These are phyloP conservation scores for Cyanidium caldarium DNA, from an alignment of 23 red algal species.

Conservation along the genomic window DNA sequence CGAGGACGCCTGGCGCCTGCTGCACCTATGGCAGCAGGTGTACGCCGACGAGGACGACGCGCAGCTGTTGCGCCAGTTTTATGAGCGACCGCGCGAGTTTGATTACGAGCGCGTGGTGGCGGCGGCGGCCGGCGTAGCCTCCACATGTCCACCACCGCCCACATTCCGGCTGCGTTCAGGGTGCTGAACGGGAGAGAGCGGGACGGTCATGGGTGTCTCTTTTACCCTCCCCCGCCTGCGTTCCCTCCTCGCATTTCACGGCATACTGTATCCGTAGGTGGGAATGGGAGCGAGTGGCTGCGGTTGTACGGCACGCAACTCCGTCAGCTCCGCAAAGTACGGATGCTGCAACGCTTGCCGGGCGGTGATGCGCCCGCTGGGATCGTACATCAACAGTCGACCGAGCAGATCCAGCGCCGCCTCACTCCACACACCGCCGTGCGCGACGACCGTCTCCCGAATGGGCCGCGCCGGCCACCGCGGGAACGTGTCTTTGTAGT, in stretches of 20 bases:
- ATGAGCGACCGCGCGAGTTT: neutral
- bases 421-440: conserved; percentile 20
- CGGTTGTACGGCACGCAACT: neutral
- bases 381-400: conserved; percentile 78
- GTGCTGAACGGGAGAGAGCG: too few species aligned
- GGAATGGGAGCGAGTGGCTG: too few species aligned
- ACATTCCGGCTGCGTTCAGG: too few species aligned
- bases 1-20: neutral
- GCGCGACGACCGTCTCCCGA: conserved; percentile 39
- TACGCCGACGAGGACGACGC: neutral
- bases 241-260: too few species aligned
- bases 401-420: conserved; percentile 59
- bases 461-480: conserved; percentile 61
- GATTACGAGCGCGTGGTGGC: neutral
- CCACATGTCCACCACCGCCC: too few species aligned
- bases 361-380: conserved; percentile 60
- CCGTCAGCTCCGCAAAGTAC: conserved; percentile 41
- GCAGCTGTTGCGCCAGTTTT: neutral
- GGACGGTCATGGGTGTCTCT: too few species aligned
- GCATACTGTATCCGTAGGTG: too few species aligned
- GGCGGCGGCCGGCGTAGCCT: too few species aligned
- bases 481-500: conserved; percentile 82
- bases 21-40: neutral
- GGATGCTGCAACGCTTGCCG: conserved; percentile 58
- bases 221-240: too few species aligned